Base-by-base conservation (phyloP, 73 alveolate species). In the Diophrys sp. region DNA sequence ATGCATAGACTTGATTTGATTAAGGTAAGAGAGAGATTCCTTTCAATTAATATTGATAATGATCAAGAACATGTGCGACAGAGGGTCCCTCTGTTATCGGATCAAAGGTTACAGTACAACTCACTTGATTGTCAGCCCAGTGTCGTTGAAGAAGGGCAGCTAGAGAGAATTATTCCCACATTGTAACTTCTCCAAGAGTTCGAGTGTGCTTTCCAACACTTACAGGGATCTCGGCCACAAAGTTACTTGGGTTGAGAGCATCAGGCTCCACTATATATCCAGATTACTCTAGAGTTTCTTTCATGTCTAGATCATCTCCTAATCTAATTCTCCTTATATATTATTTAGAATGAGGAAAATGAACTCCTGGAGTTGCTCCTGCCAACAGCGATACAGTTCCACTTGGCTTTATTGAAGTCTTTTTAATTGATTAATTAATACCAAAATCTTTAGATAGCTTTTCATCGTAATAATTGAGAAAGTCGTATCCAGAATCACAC, bases 361-460 rank as follows among this genome's bases (percentile, higher is more conserved):
- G 95, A 25, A 87, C 68, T n/a, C 95, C 95, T 28, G 95, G 90
- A 71, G 95, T 82, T 29, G 91, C 95, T 1, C 95, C 95, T 23
- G 95, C 95, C 23, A 87, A 54, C 28, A 87, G 70, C 68, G 87
- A 70, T 30, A 87, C 90, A 14, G 95, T 87, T 23, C 95, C 95
- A 70, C 86, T 67, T 56, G 95, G 95, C 69, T 87, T 87, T 31
- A 87, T 82, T 23, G 95, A 82, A 5, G 95, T 87, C 0, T 74
- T 75, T 55, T 87, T 87, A 23, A 87, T 87, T 23, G 91, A 82
- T 66, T 82, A 81, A 28, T 91, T 84, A 33, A 87, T 77, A 23
- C 77, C 66, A 30, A 82, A 67, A 8, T 28, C 71, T 25, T 82
- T 44, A 25, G 95, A 87, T 18, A 87, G 75, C 24, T 82, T 54